These are phyloP conservation scores for Sporothrix sp. DNA, from an alignment of 2,329 filamentous ascomycete species.

Conservation along the genomic window DNA sequence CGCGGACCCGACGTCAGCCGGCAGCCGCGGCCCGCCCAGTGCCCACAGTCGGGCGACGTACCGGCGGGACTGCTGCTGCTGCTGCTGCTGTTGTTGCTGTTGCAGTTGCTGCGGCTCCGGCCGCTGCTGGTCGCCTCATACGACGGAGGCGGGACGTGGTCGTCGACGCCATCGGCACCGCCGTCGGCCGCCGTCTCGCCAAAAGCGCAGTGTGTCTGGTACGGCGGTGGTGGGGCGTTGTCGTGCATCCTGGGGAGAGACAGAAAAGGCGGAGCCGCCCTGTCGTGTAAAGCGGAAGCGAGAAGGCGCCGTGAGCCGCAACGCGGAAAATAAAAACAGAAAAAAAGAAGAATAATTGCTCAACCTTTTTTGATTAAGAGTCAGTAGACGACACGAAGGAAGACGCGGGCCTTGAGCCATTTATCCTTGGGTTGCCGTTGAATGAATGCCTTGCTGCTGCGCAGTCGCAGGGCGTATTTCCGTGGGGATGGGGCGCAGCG, in stretches of 20 bases:
- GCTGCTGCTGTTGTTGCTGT: no score
- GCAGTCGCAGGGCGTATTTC: neutral
- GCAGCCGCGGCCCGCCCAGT: conserved; percentile 10
- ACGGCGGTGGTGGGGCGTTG: conserved; percentile 1
- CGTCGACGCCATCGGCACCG: neutral
- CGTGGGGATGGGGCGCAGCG: no score
- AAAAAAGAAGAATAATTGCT: neutral
- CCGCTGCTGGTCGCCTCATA: neutral
- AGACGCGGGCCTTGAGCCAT: no score
- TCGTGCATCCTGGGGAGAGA: neutral
- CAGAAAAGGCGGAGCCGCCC: neutral
- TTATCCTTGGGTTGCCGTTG: no score
- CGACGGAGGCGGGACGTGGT: neutral
- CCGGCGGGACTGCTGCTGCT: no score
- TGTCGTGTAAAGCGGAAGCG: neutral
- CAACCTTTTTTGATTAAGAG: no score
- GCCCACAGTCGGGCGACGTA: neutral
- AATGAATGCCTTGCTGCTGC: neutral
- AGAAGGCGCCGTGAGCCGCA: neutral
- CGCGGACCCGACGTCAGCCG: conserved; percentile 1
- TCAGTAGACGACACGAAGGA: no score
- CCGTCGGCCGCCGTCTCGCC: neutral
- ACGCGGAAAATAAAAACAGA: neutral
- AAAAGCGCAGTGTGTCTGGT: neutral
- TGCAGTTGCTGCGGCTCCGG: neutral